Evolutionary conservation across 2,329 filamentous ascomycete species (phyloP), one percentile per base, ranked within the genome.

Genomic region (Metarhizium robertsii): DNA sequence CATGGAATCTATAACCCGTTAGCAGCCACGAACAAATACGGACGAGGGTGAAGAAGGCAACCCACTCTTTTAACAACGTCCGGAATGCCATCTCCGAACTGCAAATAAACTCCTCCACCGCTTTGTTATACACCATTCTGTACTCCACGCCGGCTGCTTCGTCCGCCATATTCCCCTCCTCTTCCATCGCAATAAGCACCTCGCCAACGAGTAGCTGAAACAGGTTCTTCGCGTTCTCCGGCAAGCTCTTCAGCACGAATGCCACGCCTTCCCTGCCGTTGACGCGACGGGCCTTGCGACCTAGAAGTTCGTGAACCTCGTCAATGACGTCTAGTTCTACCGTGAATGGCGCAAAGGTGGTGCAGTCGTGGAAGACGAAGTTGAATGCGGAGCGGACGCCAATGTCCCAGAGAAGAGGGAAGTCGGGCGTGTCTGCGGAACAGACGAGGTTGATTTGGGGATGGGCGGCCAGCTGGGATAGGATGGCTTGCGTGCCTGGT

Each of bases 21-120:
- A 52, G 34, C 54, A 67, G 75, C 58, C 71, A 65, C 51, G 57
- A 25, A 45, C 34, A 34, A 11, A 29, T 25, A 38, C 40, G 25
- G 56, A 51, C 4, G 38, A 46, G 45, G 45, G 36, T 11, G 20
- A 47, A n/a, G 18, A 45, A 18, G 48, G 52, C 49, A 40, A 73
- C 83, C 59, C 71, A 94, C 80, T 99, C 94, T 73, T 97, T 97
- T 59, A 99, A 72, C 67, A 99, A 70, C 30, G 92, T 96, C 58
- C 94, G 81, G 74, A 97, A 97, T 59, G 90, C 91, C 81, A 97
- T 91, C 73, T 97, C 94, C 58, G 88, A 96, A 63, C 89, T 94
- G 69, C 92, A 96, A 52, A 99, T 94, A 69, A 99, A 97, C 66
- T 96, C 91, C 71, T 96, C 92, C 5, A 92, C 87, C 2, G 94